Evolutionary conservation across 1,284 basidiomycete genomes (phyloP), one percentile per base, ranked within the genome.

Genomic region (Phlebopus sp.): DNA sequence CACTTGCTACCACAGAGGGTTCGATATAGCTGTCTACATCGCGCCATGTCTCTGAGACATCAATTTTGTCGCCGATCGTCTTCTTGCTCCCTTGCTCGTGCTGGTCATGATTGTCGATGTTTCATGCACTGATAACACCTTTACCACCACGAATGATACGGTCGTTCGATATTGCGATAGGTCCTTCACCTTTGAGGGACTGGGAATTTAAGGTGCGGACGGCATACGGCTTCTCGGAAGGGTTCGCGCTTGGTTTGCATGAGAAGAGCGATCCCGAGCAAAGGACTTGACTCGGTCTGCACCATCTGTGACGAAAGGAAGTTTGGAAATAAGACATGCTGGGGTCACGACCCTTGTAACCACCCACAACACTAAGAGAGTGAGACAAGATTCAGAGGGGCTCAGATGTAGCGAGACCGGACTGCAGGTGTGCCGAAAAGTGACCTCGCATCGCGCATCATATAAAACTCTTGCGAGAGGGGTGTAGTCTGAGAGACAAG

Each of bases 391-490:
- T 0, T 62, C 65, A 17, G 50, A 55, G 1, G 57, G 35, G 10
- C 68, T 67, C 1, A 70, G 45, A 14, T 43, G 37, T 41, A 71
- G 46, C 11, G 44, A 44, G 11, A 53, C 49, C 5, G 68, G 65
- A 1, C 27, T 6, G 19, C 25, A 13, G 19, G 62, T 59, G 4
- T 38, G 29, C 13, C 59, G 54, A 42, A 50, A 52, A 2, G 52
- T 51, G 25, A 73, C 57, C 45, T 74, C 70, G 50, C 66, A 70
- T 27, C 69, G 66, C 1, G 71, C 73, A 44, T 72, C 57, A 44
- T 64, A 67, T 14, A 75, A 59, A 11, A 56, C 46, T 2, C 55
- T 62, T 4, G 66, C 67, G n/a, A n/a, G 6, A 59, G 25, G 3
- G 63, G 59, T 14, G 58, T 56, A 0, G 55, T 4, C 58, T 54